A percentile compares a stretch with the other conserved stretches of the same genome.
Evolutionary conservation across 768 basidiomycete genomes (phyloP).

Genomic region (Hericium rajendrae): DNA sequence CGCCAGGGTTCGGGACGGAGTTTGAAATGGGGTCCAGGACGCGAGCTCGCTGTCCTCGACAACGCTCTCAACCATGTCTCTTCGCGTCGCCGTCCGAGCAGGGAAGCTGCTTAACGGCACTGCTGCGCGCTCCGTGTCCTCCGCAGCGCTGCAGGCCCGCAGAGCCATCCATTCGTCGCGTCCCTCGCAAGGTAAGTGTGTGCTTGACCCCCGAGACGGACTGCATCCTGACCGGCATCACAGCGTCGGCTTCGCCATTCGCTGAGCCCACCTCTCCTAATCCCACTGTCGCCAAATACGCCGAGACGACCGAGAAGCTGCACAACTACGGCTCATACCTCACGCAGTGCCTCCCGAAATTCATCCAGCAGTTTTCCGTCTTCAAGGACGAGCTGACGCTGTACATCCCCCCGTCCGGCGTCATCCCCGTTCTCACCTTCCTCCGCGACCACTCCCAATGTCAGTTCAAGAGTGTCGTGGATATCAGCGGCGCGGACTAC

Average conservation of each 20-base stretch:
- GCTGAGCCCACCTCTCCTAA: slow-evolving; percentile 84
- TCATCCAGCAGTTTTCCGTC: slow-evolving; percentile 95
- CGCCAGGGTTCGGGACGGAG: slow-evolving; percentile 10
- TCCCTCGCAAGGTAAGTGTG: slow-evolving; percentile 35
- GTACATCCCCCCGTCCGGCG: slow-evolving; percentile 72
- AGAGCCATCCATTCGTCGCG: slow-evolving; percentile 18
- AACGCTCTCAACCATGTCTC: slow-evolving; percentile 29
- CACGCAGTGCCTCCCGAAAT: slow-evolving; percentile 89
- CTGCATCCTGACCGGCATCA: not conserved
- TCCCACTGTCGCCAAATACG: slow-evolving; percentile 63
- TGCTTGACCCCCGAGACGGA: not conserved
- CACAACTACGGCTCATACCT: slow-evolving; percentile 93
- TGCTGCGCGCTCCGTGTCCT: slow-evolving; percentile 33
- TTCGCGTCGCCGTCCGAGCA: slow-evolving; percentile 35
- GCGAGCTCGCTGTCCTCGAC: not conserved
- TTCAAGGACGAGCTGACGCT: slow-evolving; percentile 92
- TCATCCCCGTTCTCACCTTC: slow-evolving; percentile 83
- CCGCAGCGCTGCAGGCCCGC: slow-evolving; percentile 11
- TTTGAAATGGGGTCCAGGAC: slow-evolving; percentile 3
- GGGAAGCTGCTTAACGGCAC: slow-evolving; percentile 33
- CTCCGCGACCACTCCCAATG: slow-evolving; percentile 92
- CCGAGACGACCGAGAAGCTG: slow-evolving; percentile 64
- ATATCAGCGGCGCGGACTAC: slow-evolving; percentile 92
- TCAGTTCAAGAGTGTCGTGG: slow-evolving; percentile 88
- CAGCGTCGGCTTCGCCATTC: slow-evolving; percentile 74